Evolutionary conservation across 2,329 filamentous ascomycete species (phyloP), one percentile per base, ranked within the genome.

Genomic region (Venturia carpophila): DNA sequence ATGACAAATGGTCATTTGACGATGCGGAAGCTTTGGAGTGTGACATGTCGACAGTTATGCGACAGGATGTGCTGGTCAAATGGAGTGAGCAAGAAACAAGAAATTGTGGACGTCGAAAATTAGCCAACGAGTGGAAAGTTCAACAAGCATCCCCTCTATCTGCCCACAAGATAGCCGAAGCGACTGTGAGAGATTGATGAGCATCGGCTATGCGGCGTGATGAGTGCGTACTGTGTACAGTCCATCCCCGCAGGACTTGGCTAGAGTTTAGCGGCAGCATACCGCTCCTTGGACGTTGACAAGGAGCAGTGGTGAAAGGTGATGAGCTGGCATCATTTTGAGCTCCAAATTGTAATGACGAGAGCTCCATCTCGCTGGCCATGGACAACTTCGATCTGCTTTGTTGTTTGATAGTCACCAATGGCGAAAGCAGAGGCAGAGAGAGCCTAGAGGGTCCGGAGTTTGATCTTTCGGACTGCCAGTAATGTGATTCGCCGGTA

Each of bases 241-340:
- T 37, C 52, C 52, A 58, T 58, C 52, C 52, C 52, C 52, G 52
- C 52, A 58, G 11, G 52, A 58, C 13, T 37, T 58, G 37, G 52
- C 30, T 4, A 58, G 37, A 24, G 13, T 34, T 56, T 58, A n/a
- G 52, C 52, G 52, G 52, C 52, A 34, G 19, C 9, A 58, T 37
- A 37, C 52, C 52, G 52, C 52, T n/a, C 3, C 13, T 15, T 15
- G 52, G 30, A 15, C 30, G 30, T 9, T 10, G 49, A 24, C 49
- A 55, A 55, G 27, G 11, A 24, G 19, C 10, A 34, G 24, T 17
- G 19, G 19, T 55, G 49, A 17, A 27, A 17, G 21, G 6, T 27
- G 52, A 56, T 19, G 52, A 37, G 15, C 15, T 56, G 47, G 47
- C 47, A 49, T 49, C 6, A 34, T 34, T 34, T 34, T 27, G 52